Evolutionary conservation across 768 basidiomycete species (phyloP), one percentile per base, ranked within the genome.

Genomic region (Cystoderma amianthinum): DNA sequence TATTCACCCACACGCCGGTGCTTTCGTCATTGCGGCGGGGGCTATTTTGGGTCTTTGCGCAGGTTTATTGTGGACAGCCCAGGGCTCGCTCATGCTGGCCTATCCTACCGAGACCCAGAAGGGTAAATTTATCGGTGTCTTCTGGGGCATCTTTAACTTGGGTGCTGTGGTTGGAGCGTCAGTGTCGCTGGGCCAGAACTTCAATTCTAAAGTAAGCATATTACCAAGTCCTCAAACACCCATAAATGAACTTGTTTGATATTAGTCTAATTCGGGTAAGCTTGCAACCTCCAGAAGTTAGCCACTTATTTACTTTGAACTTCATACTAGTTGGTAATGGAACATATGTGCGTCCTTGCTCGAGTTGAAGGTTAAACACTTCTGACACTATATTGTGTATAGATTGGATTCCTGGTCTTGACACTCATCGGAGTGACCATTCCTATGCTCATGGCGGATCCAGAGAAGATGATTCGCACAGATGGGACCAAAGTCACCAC

Each of bases 101-200:
- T 91, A 91, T 58, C 84, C 87, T 0, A 87, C 84, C 0, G 87
- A 91, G 56, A 53, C 59, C 35, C 76, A 90, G 56, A 91, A 91
- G 58, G 87, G 87, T 12, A 64, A 61, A 22, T 89, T 72, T 60
- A 87, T 91, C 39, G 80, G 73, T 30, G 76, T 87, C 35, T 91
- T 90, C 63, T 91, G 88, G 88, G 63, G 73, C 33, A 84, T 90
- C 46, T 91, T 92, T 66, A 89, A 90, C 50, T 45, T 88, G 16
- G 86, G 86, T 20, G 80, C 80, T 35, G 84, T 92, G 36, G 78
- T 91, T 35, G 87, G 88, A 21, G 76, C 85, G 3, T 66, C 81
- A 6, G 84, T 90, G 22, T 78, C 86, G 11, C 65, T 90, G 25
- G 89, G 76, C 1, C 65, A 76, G 49, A 89, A 88, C 53, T 80